Conservation (phyloP, 2,329 filamentous ascomycete species). For the Aspergillus latus region DNA sequence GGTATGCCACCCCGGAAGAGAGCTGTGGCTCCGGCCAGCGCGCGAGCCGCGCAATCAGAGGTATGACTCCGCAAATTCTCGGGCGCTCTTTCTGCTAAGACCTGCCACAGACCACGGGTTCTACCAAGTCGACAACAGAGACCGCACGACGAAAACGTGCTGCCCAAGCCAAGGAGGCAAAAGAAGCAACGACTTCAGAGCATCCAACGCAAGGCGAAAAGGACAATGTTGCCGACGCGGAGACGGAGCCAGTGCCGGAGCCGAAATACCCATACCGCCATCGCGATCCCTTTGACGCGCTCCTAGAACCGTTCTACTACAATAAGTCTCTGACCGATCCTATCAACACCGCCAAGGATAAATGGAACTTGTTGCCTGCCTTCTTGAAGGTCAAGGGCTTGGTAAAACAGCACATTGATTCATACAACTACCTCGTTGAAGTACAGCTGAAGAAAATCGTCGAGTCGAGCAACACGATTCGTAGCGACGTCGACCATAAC, state of each 20-base stretch:
- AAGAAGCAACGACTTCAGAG: constrained; percentile 21
- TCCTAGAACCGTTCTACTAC: constrained; percentile 69
- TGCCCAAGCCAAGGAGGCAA: constrained; percentile 30
- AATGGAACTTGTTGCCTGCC: constrained; percentile 95
- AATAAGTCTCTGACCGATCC: constrained; percentile 67
- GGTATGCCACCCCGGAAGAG: constrained; percentile 41
- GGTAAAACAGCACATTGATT: constrained; percentile 97
- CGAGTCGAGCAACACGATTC: constrained; percentile 81
- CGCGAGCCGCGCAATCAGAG: constrained; percentile 31
- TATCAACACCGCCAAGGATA: constrained; percentile 73
- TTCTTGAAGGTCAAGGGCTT: constrained; percentile 97
- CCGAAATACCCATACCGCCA: constrained; percentile 28
- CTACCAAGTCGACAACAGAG: constrained; percentile 23
- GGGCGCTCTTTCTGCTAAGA: constrained; percentile 16
- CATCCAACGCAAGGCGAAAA: constrained; percentile 20
- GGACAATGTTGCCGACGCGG: constrained; percentile 7
- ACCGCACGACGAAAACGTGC: constrained; percentile 29
- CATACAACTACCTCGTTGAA: constrained; percentile 97
- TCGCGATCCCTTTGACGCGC: constrained; percentile 56
- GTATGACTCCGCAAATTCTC: constrained; percentile 27
- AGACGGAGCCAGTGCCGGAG: constrained; percentile 16
- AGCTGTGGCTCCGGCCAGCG: constrained; percentile 31
- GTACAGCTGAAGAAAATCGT: constrained; percentile 97
- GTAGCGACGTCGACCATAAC: constrained; percentile 86
- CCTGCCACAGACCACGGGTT: constrained; percentile 16